A percentile compares a stretch with the other conserved stretches of the same genome.
phyloP scores from a whole-genome alignment of 306 rosid genomes.

The Hylodesmum podocarpum region DNA sequence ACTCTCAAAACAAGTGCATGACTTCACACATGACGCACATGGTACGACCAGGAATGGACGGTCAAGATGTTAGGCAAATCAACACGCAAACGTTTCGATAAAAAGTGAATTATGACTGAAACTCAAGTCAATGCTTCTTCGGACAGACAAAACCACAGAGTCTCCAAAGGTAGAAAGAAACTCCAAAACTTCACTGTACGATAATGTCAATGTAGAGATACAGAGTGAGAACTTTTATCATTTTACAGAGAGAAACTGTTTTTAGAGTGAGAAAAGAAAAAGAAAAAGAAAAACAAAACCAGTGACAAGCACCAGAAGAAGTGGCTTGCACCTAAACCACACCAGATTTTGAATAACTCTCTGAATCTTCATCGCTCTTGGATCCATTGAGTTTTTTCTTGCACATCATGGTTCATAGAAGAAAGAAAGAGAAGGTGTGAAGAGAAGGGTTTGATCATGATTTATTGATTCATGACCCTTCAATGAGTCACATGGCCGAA shows the following conservation, averaged over 20 bases:
- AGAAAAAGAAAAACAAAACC: constrained; percentile 1
- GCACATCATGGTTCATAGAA: constrained; percentile 12
- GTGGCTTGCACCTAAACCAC: background rate
- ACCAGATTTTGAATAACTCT: constrained; percentile 2
- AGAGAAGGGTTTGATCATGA: constrained; percentile 30
- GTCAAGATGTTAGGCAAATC: constrained; percentile 38
- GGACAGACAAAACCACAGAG: constrained; percentile 2
- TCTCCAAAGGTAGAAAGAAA: constrained; percentile 26
- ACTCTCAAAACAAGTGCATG: background rate
- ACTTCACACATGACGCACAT: constrained; percentile 1
- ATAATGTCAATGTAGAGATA: constrained; percentile 3
- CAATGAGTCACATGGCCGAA: constrained; percentile 4
- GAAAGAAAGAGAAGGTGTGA: background rate
- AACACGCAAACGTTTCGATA: constrained; percentile 9
- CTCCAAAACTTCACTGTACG: constrained; percentile 1
- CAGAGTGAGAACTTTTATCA: background rate
- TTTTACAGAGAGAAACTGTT: constrained; percentile 35
- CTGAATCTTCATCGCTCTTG: constrained; percentile 29
- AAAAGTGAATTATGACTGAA: background rate
- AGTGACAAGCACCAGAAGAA: constrained; percentile 2
- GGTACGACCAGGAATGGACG: constrained; percentile 16
- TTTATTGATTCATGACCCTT: too few relatives aligned
- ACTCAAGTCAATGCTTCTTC: constrained; percentile 49
- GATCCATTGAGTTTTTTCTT: constrained; percentile 45
- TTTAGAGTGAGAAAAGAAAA: too few relatives aligned